Evolutionary conservation across 106 monocot genomes (phyloP).

Genomic region (Amphibolis antarctica): DNA sequence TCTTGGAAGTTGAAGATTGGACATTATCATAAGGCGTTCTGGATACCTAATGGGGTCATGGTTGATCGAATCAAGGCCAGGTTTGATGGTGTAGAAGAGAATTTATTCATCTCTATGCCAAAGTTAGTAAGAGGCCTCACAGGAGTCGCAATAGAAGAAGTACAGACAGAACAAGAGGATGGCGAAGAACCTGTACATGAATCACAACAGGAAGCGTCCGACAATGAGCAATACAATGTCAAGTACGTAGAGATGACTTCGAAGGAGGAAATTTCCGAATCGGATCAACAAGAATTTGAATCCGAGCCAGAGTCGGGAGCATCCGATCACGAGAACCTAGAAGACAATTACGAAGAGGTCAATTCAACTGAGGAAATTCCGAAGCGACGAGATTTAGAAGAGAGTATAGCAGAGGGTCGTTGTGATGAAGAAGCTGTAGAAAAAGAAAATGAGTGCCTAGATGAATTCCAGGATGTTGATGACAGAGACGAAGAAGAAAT

Average conservation of each 20-base stretch:
- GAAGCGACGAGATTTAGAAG: not conserved
- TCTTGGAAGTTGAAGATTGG: not conserved
- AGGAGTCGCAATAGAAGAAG: not conserved
- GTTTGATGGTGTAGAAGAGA: constrained; percentile 5
- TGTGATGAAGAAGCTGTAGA: not conserved
- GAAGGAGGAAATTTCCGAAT: not conserved
- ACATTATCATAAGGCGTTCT: not conserved
- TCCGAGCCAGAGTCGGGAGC: not conserved
- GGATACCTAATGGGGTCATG: constrained; percentile 5
- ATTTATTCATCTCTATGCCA: constrained; percentile 10
- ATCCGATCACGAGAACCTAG: not conserved
- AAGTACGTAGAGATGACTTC: not conserved
- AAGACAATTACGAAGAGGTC: not conserved
- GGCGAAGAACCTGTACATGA: not conserved
- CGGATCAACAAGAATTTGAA: not conserved
- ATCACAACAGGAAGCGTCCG: not conserved
- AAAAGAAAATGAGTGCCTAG: not conserved
- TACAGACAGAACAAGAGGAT: not conserved
- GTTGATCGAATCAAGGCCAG: constrained; percentile 8
- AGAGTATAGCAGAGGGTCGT: not conserved
- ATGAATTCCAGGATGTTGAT: not conserved
- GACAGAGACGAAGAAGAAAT: not conserved
- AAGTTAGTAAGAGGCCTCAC: not conserved
- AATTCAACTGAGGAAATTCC: not conserved
- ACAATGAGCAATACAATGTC: not conserved